phyloP scores from a whole-genome alignment of 345 rosid species.

The Murraya koenigii region DNA sequence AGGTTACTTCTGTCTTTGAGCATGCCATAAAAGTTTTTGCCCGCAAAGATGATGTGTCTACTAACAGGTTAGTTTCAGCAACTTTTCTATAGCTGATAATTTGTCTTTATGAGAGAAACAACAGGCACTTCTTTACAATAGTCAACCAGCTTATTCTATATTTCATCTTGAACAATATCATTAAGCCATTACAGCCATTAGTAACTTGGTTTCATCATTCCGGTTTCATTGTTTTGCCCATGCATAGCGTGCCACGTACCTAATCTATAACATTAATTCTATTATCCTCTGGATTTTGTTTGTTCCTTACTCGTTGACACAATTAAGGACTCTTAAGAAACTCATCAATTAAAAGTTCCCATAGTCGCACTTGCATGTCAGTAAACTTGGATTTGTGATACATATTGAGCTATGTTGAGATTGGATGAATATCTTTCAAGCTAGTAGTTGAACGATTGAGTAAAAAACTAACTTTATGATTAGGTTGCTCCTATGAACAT shows the following conservation, averaged over 20 bases:
- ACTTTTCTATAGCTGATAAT: neutral
- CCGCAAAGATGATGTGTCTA: constrained; percentile 67
- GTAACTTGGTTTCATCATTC: neutral
- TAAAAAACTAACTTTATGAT: neutral
- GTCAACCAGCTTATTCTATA: neutral
- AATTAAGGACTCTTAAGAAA: neutral
- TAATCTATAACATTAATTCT: neutral
- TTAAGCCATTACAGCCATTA: neutral
- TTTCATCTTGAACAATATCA: neutral
- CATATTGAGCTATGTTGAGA: neutral
- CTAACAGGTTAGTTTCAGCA: constrained; percentile 41
- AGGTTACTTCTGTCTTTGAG: constrained; percentile 80
- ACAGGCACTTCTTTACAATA: neutral
- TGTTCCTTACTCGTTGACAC: neutral
- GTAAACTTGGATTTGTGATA: too few species aligned
- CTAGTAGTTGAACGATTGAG: neutral
- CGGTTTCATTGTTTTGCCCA: neutral
- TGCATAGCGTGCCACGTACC: neutral
- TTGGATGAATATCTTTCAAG: neutral
- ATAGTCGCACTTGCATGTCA: neutral
- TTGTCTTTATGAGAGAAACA: neutral
- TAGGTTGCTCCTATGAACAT: neutral
- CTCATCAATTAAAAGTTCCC: neutral
- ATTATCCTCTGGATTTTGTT: neutral
- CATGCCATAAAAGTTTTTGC: constrained; percentile 75